Percentiles rank a stretch among this genome's conserved stretches.
Conservation (phyloP, 2,329 filamentous ascomycete species). For the Escovopsis sp. region DNA sequence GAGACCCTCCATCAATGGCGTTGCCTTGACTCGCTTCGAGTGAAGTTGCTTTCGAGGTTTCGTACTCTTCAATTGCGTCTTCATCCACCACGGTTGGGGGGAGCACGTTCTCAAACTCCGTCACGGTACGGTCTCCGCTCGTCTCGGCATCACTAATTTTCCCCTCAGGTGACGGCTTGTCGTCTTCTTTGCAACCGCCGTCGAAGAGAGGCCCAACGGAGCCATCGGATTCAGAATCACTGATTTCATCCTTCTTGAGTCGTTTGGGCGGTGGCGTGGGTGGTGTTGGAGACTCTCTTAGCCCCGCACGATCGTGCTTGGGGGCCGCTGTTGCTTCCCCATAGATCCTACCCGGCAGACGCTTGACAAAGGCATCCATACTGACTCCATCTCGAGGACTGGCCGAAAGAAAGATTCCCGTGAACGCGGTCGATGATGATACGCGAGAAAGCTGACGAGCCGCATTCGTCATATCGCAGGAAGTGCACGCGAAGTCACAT, state of each 20-base stretch:
- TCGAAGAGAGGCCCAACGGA: slow-evolving; percentile 4
- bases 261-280: slow-evolving; percentile 15
- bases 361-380: slow-evolving; percentile 25
- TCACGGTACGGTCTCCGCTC: slow-evolving; percentile 6
- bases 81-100: slow-evolving; percentile 51
- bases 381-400: slow-evolving; percentile 5
- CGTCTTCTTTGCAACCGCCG: not conserved
- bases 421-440: not conserved
- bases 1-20: slow-evolving; percentile 23
- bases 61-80: slow-evolving; percentile 66
- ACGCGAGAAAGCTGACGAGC: not conserved
- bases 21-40: slow-evolving; percentile 18
- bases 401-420: too few relatives aligned
- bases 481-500: slow-evolving; percentile 4
- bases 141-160: not conserved
- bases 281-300: slow-evolving; percentile 3
- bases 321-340: not conserved
- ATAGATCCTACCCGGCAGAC: slow-evolving; percentile 10
- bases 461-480: slow-evolving; percentile 1
- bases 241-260: slow-evolving; percentile 13
- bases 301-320: not conserved
- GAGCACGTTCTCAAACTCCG: slow-evolving; percentile 38
- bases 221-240: slow-evolving; percentile 10
- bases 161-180: not conserved
- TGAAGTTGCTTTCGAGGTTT: slow-evolving; percentile 48